These are phyloP conservation scores for Malus hybrid DNA, from an alignment of 331 rosid genomes.

Conservation along the genomic window DNA sequence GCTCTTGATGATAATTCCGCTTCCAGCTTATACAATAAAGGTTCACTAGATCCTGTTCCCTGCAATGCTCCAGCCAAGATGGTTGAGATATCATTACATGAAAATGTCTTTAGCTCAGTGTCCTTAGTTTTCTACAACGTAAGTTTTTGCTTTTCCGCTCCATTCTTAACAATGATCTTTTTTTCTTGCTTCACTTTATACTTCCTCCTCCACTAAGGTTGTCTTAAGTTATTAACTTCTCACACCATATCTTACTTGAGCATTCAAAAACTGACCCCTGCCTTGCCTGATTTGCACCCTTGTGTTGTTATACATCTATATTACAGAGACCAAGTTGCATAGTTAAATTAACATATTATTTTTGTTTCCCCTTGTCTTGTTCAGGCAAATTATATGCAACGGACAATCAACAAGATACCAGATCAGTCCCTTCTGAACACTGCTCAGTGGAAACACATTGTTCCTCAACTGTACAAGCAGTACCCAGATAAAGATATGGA, in stretches of 20 bases:
- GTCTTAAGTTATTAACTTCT: neutral
- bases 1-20: constrained; percentile 18
- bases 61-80: constrained; percentile 35
- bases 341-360: neutral
- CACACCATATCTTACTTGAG: neutral
- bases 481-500: constrained; percentile 74
- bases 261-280: neutral
- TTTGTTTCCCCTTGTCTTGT: neutral
- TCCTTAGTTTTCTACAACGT: constrained; percentile 52
- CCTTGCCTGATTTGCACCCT: neutral
- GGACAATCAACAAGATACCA: constrained; percentile 49
- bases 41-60: constrained; percentile 17
- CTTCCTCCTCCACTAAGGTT: neutral
- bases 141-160: constrained; percentile 23
- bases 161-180: neutral
- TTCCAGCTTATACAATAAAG: constrained; percentile 24
- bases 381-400: constrained; percentile 61
- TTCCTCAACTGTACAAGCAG: constrained; percentile 66
- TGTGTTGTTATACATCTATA: neutral
- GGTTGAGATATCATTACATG: constrained; percentile 66
- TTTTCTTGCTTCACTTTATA: neutral
- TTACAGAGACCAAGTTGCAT: neutral
- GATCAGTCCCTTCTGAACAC: constrained; percentile 61
- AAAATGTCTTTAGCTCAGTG: constrained; percentile 61
- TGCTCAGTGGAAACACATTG: constrained; percentile 60